These are phyloP conservation scores for Dissoconium aciculare DNA, from an alignment of 2,329 filamentous ascomycete genomes.

Conservation along the genomic window DNA sequence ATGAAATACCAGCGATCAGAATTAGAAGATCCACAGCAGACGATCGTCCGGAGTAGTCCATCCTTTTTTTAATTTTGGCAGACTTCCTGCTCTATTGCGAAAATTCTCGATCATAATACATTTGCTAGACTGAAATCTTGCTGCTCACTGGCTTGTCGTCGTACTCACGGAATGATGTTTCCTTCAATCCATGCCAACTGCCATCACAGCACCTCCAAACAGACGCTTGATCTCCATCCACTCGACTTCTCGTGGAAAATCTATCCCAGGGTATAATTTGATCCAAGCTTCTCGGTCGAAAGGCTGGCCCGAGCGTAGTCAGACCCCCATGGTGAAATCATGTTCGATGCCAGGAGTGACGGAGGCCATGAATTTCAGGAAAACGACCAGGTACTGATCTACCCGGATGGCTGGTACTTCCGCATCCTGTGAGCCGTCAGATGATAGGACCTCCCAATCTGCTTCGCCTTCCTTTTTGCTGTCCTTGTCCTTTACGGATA, in stretches of 20 bases:
- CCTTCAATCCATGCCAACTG: slow-evolving; percentile 14
- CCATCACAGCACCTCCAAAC: slow-evolving; percentile 19
- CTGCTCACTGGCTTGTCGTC: too few relatives aligned
- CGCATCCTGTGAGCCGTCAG: slow-evolving; percentile 42
- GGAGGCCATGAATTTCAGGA: slow-evolving; percentile 57
- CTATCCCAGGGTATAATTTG: slow-evolving; percentile 15
- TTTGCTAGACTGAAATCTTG: too few relatives aligned
- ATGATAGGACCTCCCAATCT: slow-evolving; percentile 48
- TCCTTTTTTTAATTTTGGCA: too few relatives aligned
- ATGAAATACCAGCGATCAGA: too few relatives aligned
- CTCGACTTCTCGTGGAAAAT: slow-evolving; percentile 17
- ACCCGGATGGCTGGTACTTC: slow-evolving; percentile 71
- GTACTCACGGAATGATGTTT: too few relatives aligned
- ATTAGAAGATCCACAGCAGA: too few relatives aligned
- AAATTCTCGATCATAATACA: too few relatives aligned
- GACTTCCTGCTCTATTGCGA: too few relatives aligned
- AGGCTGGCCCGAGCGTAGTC: slow-evolving; percentile 20
- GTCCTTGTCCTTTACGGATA: slow-evolving; percentile 42
- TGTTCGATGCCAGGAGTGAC: slow-evolving; percentile 96
- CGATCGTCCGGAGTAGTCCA: too few relatives aligned
- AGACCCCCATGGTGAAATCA: slow-evolving; percentile 94
- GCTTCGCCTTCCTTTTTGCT: slow-evolving; percentile 35
- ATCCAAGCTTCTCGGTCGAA: slow-evolving; percentile 11
- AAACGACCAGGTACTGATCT: slow-evolving; percentile 79
- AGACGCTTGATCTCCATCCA: slow-evolving; percentile 20